Base-by-base conservation (phyloP, 225 moss, liverwort and hornwort species). In the Takakia lepidozioides region DNA sequence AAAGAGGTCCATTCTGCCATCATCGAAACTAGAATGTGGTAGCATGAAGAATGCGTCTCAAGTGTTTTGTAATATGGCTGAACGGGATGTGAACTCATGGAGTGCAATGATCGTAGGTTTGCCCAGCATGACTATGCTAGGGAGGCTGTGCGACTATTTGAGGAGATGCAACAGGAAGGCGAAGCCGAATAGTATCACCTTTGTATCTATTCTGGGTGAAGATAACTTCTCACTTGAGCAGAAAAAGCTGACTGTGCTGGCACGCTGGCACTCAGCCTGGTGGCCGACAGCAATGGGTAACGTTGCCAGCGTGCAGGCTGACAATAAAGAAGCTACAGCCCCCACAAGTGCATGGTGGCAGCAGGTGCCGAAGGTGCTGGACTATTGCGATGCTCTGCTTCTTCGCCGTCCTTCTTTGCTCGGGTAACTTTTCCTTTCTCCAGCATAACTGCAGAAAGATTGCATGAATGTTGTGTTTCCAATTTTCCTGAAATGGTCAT, bases 391-490 rank as follows among this genome's bases (percentile, higher is more conserved):
- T 58, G 18, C 82, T 98, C 23, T 98, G 98, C 44, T 98, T 98
- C 44, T 35, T 83, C 29, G 87, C 98, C 21, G 91, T 98, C 55
- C 81, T 98, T 51, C 91, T 98, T 43, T 98, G 98, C 11, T 46
- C 14, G 24, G 57, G 84, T 87, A 35, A 62, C 68, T 45, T 51
- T 37, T 55, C 34, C 47, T 35, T 60, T 21, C 19, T 29, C 0
- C 21, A 16, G 21, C 14, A 21, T 10, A 0, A 25, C 10, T 23
- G 9, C 7, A 24, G 16, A 8, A 20, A 3, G 19, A 20, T 3
- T 42, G 38, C 7, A 26, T 8, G 25, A 32, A 14, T 29, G 8
- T 32, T 46, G 20, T 46, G 24, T 5, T 46, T 46, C 11, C 25
- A 46, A 46, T 32, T 11, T 11, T 11, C 32, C 1, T 32, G 8